Evolutionary conservation across 805 yeast genomes (phyloP).

Genomic region (Lipomyces sp.): DNA sequence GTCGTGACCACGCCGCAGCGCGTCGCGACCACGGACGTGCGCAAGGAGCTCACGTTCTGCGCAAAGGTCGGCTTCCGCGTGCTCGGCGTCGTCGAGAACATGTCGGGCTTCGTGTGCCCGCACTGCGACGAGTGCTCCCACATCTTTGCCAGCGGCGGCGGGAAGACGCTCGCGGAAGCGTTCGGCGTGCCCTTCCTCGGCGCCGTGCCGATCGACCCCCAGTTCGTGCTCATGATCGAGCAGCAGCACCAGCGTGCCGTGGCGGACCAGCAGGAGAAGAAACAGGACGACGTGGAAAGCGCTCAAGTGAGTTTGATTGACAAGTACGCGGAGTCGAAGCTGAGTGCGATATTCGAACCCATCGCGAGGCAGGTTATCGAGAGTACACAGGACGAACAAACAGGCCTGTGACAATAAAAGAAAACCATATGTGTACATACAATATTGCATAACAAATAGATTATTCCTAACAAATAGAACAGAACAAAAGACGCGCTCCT

Average conservation of each 20-base stretch:
- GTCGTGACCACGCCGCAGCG: slow-evolving; percentile 95
- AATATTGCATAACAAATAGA: not conserved
- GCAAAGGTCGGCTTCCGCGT: slow-evolving; percentile 74
- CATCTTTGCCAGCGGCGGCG: slow-evolving; percentile 93
- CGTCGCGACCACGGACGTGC: slow-evolving; percentile 90
- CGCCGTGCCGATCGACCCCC: slow-evolving; percentile 88
- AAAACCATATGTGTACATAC: not conserved
- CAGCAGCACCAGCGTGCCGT: slow-evolving; percentile 41
- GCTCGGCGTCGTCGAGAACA: slow-evolving; percentile 87
- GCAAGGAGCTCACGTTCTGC: slow-evolving; percentile 91
- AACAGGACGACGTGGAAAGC: not conserved
- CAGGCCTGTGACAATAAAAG: no score
- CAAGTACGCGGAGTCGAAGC: slow-evolving; percentile 18
- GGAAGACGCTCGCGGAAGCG: slow-evolving; percentile 62
- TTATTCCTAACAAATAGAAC: no score
- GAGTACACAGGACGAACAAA: slow-evolving; percentile 5
- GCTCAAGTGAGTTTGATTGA: slow-evolving; percentile 11
- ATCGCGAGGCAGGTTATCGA: slow-evolving; percentile 19
- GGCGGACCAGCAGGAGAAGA: slow-evolving; percentile 31
- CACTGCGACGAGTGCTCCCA: slow-evolving; percentile 83
- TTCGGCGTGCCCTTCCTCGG: slow-evolving; percentile 71
- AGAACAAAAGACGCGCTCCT: no score
- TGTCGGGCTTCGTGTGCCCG: slow-evolving; percentile 97
- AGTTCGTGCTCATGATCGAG: slow-evolving; percentile 85
- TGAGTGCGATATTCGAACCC: slow-evolving; percentile 26